Percentiles rank a stretch among this genome's conserved stretches.
Evolutionary conservation across 2,329 filamentous ascomycete species (phyloP).

Genomic region (Hymenoscyphus albidus): DNA sequence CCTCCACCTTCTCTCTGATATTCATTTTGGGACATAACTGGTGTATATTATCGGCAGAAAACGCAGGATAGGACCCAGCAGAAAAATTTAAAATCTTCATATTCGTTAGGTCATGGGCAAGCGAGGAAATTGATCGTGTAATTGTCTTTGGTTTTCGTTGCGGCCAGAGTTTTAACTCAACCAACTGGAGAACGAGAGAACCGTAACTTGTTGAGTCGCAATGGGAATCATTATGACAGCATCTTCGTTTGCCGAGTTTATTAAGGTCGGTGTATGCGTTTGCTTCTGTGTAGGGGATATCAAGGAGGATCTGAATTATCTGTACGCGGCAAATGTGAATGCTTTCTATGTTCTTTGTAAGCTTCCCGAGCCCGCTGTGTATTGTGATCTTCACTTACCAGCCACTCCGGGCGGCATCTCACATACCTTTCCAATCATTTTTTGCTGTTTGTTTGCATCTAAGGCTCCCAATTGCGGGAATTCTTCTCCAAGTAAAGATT

Average conservation of each 20-base stretch:
- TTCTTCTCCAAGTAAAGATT: not conserved
- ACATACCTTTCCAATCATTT: not conserved
- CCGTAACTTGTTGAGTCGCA: not conserved
- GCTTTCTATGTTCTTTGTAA: not conserved
- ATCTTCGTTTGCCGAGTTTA: not conserved
- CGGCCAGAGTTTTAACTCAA: not conserved
- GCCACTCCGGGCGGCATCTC: not conserved
- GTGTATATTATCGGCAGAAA: not conserved
- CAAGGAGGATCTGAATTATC: not conserved
- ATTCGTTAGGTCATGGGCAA: not conserved
- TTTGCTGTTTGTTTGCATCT: no score
- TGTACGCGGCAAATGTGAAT: not conserved
- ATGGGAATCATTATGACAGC: not conserved
- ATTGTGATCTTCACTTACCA: not conserved
- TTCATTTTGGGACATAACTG: not conserved
- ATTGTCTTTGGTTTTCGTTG: not conserved
- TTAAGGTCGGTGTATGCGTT: not conserved
- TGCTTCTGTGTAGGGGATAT: not conserved
- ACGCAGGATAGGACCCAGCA: not conserved
- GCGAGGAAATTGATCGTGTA: not conserved
- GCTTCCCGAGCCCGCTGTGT: not conserved
- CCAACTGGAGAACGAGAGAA: not conserved
- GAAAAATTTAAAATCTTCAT: not conserved
- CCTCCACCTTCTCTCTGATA: not conserved
- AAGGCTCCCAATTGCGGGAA: no score